Percentiles rank a stretch among this genome's conserved stretches.
phyloP scores from a whole-genome alignment of 2,329 filamentous ascomycete genomes.

The Phialophora chinensis region DNA sequence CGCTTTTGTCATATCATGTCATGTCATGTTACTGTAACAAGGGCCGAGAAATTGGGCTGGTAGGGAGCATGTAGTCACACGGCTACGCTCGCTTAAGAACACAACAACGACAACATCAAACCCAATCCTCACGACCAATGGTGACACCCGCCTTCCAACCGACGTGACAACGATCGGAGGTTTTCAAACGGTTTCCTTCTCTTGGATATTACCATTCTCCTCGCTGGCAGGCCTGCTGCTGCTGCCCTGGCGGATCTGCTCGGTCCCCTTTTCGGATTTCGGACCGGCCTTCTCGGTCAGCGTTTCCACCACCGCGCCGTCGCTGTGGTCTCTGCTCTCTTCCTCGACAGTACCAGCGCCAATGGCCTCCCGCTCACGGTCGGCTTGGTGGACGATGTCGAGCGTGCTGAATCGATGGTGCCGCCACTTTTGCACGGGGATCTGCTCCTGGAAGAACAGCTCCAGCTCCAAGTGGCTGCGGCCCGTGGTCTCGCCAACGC shows the following conservation, averaged over 20 bases:
- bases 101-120: too few species aligned
- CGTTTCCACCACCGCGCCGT: background rate
- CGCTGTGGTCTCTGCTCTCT: background rate
- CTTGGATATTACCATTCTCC: background rate
- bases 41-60: too few species aligned
- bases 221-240: background rate
- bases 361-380: background rate
- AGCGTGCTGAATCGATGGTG: conserved; percentile 2
- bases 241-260: background rate
- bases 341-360: background rate
- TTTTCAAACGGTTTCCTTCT: background rate
- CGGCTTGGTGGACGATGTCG: background rate
- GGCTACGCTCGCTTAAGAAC: too few species aligned
- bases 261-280: background rate
- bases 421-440: conserved; percentile 46
- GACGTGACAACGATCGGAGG: too few species aligned
- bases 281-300: background rate
- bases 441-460: conserved; percentile 48
- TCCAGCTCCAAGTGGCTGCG: conserved; percentile 49
- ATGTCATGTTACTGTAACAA: too few species aligned
- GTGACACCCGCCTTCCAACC: too few species aligned
- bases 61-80: too few species aligned
- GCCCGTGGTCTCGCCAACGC: conserved; percentile 43
- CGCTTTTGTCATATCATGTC: too few species aligned
- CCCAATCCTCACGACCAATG: too few species aligned